Evolutionary conservation across 805 yeast genomes (phyloP), one percentile per base, ranked within the genome.

Genomic region (Myxozyma kluyveri): DNA sequence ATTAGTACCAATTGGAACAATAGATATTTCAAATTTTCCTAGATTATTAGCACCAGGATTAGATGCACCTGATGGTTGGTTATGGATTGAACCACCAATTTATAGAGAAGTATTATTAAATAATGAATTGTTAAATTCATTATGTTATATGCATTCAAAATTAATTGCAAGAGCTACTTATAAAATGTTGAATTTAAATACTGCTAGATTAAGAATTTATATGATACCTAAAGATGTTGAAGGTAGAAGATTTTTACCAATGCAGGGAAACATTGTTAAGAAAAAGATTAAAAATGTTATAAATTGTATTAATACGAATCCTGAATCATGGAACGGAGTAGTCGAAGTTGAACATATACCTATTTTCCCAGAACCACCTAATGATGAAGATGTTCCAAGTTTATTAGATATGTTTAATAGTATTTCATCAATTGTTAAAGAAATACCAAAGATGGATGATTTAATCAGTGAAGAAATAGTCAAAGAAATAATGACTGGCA

Each of bases 41-140:
- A 51, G 67, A 1, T 57, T 69, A 2, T 67, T 71, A 0, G 66
- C 71, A 12, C 69, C 69, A 2, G 77, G 76, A 0, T 31, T 69
- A 0, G 52, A 50, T 7, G 72, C 76, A 0, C 70, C 71, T 4
- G 76, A 70, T 61, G 74, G 72, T 1, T 82, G 86, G 86, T 60
- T 44, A 45, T 81, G 86, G 86, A 66, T 80, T 14, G 81, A 80
- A 54, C 68, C 77, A 7, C 78, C 78, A 17, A 69, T 61, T 53
- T 63, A 72, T 3, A 47, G 54, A 4, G 32, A 53, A 22, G 3
- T 43, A 39, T 1, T 54, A 43, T 21, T 40, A 17, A 9, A 9
- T 14, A 6, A 38, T 3, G 43, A 19, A 60, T 56, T 38, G 47
- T 49, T 49, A 4, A 18, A 27, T 9, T 31, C 38, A 53, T n/a